A percentile compares a stretch with the other conserved stretches of the same genome.
These are phyloP conservation scores for Aspergillus caelatus DNA, from an alignment of 2,329 filamentous ascomycete species.

Conservation along the genomic window DNA sequence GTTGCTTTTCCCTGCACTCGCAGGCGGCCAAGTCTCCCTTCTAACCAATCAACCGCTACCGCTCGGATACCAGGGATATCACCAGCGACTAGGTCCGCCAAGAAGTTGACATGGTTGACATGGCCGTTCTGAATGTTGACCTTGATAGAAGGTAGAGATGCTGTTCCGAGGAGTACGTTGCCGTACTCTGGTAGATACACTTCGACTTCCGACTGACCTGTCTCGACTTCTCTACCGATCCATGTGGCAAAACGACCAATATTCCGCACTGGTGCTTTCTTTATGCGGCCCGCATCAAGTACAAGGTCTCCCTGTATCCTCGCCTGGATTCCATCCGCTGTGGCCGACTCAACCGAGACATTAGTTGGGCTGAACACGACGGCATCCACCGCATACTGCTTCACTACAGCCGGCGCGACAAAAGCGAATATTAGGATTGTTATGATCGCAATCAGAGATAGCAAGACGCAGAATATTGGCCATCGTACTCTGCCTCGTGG, in stretches of 20 bases:
- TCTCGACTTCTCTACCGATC: slow-evolving; percentile 76
- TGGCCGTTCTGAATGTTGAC: slow-evolving; percentile 78
- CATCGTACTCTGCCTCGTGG: slow-evolving; percentile 57
- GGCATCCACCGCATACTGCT: slow-evolving; percentile 85
- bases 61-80: slow-evolving; percentile 74
- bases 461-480: slow-evolving; percentile 72
- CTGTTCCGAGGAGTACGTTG: slow-evolving; percentile 75
- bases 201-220: slow-evolving; percentile 69
- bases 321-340: slow-evolving; percentile 72
- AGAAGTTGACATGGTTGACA: slow-evolving; percentile 75
- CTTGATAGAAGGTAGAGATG: slow-evolving; percentile 72
- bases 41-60: slow-evolving; percentile 86
- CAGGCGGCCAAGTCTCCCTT: slow-evolving; percentile 72
- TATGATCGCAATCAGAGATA: slow-evolving; percentile 63
- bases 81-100: slow-evolving; percentile 75
- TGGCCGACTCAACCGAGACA: slow-evolving; percentile 84
- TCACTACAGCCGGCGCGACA: slow-evolving; percentile 75
- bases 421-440: slow-evolving; percentile 78
- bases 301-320: slow-evolving; percentile 80
- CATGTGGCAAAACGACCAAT: slow-evolving; percentile 79
- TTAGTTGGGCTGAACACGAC: slow-evolving; percentile 80
- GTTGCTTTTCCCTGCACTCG: slow-evolving; percentile 73
- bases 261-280: slow-evolving; percentile 69
- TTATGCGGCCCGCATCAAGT: slow-evolving; percentile 76
- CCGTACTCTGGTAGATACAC: slow-evolving; percentile 84